These are phyloP conservation scores for Typha latifolia DNA, from an alignment of 176 grass and related monocot genomes.

Conservation along the genomic window DNA sequence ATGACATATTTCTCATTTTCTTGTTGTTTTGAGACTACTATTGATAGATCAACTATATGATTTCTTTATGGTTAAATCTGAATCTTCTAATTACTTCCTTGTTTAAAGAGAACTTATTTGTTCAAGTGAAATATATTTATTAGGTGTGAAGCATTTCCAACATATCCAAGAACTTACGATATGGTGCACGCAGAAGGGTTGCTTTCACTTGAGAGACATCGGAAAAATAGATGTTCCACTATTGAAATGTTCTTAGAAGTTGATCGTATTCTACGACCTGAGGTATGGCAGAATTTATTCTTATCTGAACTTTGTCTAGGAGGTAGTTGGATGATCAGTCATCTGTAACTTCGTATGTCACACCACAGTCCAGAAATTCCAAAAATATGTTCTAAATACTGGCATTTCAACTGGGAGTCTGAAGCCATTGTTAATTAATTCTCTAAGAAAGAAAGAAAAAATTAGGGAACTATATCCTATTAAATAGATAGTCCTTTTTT, in stretches of 20 bases:
- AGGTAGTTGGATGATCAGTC: too few relatives aligned
- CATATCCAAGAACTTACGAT: conserved; percentile 99
- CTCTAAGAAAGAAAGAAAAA: too few relatives aligned
- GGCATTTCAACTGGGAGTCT: too few relatives aligned
- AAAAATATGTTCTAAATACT: too few relatives aligned
- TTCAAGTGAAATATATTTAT: neutral
- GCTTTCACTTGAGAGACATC: conserved; percentile 56
- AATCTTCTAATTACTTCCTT: neutral
- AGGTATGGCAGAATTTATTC: conserved; percentile 45
- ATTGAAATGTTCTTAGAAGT: conserved; percentile 92
- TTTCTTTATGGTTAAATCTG: neutral
- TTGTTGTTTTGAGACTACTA: too few relatives aligned
- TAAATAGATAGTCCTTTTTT: too few relatives aligned
- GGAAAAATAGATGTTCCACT: conserved; percentile 59
- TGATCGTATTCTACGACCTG: conserved; percentile 90
- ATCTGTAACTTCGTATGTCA: too few relatives aligned
- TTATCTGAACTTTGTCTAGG: neutral
- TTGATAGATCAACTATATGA: neutral
- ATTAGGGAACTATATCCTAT: too few relatives aligned
- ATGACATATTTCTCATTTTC: too few relatives aligned
- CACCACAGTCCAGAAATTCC: too few relatives aligned
- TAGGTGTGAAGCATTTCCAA: conserved; percentile 98
- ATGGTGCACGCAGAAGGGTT: conserved; percentile 96
- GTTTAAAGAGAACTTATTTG: neutral
- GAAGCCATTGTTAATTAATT: too few relatives aligned